phyloP scores from a whole-genome alignment of 352 stramenopile species.

The Halophytophthora polymorphica region DNA sequence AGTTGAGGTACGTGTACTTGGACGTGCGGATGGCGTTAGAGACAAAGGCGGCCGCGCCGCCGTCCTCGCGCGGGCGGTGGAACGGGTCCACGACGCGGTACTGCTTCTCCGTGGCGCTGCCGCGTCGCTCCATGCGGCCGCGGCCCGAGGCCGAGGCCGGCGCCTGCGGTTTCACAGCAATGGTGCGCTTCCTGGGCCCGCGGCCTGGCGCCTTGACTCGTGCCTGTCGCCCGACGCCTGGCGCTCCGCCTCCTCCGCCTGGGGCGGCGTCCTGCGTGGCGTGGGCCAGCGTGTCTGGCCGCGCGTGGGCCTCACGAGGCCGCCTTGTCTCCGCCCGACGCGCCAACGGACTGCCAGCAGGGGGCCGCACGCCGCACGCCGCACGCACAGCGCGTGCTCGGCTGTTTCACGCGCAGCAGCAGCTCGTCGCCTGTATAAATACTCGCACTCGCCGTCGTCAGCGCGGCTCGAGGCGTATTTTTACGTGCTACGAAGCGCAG shows the following conservation, averaged over 20 bases:
- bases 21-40: conserved; percentile 85
- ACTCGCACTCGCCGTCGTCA: too few species aligned
- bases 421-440: too few species aligned
- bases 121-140: conserved; percentile 22
- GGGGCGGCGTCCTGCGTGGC: conserved; percentile 1
- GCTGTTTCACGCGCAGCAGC: too few species aligned
- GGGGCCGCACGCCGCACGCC: too few species aligned
- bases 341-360: too few species aligned
- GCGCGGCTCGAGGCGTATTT: too few species aligned
- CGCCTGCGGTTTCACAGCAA: conserved; percentile 20
- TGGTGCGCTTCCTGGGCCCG: conserved; percentile 26
- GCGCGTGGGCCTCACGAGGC: too few species aligned
- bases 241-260: conserved; percentile 6
- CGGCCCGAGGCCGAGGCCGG: conserved; percentile 2
- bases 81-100: conserved; percentile 70
- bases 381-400: too few species aligned
- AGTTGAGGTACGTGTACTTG: conserved; percentile 89
- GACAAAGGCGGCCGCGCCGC: conserved; percentile 52
- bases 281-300: too few species aligned
- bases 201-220: conserved; percentile 10
- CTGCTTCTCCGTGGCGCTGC: conserved; percentile 13
- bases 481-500: too few species aligned
- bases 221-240: too few species aligned
- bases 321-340: too few species aligned
- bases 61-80: conserved; percentile 48